Evolutionary conservation across 805 yeast genomes (phyloP).

Genomic region (Saccharomycodes ludwigii): DNA sequence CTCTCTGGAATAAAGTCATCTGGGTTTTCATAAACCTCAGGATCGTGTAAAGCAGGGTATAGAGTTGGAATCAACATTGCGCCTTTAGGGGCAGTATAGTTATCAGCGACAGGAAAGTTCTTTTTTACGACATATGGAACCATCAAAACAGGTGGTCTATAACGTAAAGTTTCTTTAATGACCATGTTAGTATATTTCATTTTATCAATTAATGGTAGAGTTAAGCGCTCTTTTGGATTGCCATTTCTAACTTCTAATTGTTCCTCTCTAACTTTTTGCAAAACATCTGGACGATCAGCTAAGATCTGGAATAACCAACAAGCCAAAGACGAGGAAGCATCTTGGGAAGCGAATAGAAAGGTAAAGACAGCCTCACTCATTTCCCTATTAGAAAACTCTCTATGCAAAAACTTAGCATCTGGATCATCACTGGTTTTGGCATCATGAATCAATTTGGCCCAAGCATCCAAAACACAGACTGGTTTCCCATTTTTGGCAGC

Average conservation of each 20-base stretch:
- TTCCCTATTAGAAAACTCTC: slow-evolving; percentile 82
- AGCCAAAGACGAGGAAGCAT: slow-evolving; percentile 92
- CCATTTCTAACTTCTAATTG: slow-evolving; percentile 73
- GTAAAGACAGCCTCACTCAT: slow-evolving; percentile 96
- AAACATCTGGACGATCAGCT: slow-evolving; percentile 90
- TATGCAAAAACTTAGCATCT: slow-evolving; percentile 47
- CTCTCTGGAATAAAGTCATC: slow-evolving; percentile 93
- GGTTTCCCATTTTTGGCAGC: slow-evolving; percentile 70
- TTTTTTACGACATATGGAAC: slow-evolving; percentile 92
- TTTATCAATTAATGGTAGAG: slow-evolving; percentile 63
- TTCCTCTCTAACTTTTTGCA: slow-evolving; percentile 78
- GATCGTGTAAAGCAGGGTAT: slow-evolving; percentile 94
- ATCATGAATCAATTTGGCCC: slow-evolving; percentile 79
- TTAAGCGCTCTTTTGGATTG: slow-evolving; percentile 50
- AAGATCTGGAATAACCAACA: slow-evolving; percentile 97
- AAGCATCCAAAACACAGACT: slow-evolving; percentile 87
- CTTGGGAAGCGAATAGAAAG: slow-evolving; percentile 94
- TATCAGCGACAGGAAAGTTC: slow-evolving; percentile 68
- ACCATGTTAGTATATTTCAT: slow-evolving; percentile 87
- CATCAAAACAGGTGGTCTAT: slow-evolving; percentile 96
- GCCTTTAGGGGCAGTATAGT: slow-evolving; percentile 91
- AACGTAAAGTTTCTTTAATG: slow-evolving; percentile 83
- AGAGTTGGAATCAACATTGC: slow-evolving; percentile 93
- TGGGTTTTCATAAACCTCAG: slow-evolving; percentile 91
- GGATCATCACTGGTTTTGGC: slow-evolving; percentile 38